These are phyloP conservation scores for Firmiana major DNA, from an alignment of 345 rosid genomes.

Conservation along the genomic window DNA sequence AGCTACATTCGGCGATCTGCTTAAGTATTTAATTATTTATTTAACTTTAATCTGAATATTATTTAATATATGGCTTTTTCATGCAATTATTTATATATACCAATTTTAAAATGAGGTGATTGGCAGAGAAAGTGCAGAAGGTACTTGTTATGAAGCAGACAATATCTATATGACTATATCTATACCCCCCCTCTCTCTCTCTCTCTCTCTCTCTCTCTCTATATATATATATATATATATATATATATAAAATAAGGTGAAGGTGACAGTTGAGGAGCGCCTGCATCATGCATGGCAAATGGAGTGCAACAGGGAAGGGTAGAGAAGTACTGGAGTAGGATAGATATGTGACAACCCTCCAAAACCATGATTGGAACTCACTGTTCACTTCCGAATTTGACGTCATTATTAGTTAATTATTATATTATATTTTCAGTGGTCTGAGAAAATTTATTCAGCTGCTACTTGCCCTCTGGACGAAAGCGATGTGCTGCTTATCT, in stretches of 20 bases:
- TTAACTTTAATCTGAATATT: background rate
- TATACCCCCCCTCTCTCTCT: no score
- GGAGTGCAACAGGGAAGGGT: background rate
- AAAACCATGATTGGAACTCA: conserved; percentile 23
- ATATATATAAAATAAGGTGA: background rate
- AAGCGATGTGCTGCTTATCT: conserved; percentile 25
- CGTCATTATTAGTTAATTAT: conserved; percentile 8
- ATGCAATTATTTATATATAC: no score
- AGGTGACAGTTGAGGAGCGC: conserved; percentile 18
- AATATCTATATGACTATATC: no score
- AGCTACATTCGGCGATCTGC: no score
- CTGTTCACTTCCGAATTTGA: conserved; percentile 27
- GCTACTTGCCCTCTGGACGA: conserved; percentile 12
- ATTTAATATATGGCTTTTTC: no score
- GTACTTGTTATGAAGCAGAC: background rate
- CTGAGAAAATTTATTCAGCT: background rate
- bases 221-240: no score
- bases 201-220: background rate
- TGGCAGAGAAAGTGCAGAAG: background rate
- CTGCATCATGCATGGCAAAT: background rate
- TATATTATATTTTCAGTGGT: background rate
- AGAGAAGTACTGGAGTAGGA: background rate
- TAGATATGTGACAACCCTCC: background rate
- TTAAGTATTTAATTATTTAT: no score
- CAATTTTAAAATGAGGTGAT: background rate